These are phyloP conservation scores for Caloboletus firmus DNA, from an alignment of 1,284 basidiomycete genomes.

Conservation along the genomic window DNA sequence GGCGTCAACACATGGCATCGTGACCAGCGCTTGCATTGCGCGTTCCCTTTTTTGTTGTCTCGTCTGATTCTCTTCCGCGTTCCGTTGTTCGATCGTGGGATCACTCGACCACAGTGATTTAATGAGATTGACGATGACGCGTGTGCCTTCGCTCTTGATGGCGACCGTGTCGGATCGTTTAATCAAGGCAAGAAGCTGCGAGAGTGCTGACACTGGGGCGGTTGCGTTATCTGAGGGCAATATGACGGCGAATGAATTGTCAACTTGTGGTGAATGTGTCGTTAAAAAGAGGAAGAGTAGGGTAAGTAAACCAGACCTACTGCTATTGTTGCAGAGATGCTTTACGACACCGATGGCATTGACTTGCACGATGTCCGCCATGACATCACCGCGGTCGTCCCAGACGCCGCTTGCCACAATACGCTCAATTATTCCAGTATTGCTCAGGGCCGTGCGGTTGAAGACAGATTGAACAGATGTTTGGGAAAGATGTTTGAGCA, in stretches of 20 bases:
- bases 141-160: constrained; percentile 85
- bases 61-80: constrained; percentile 29
- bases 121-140: constrained; percentile 83
- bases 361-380: constrained; percentile 84
- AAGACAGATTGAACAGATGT: constrained; percentile 57
- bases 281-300: constrained; percentile 6
- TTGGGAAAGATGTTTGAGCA: constrained; percentile 85
- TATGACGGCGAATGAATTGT: constrained; percentile 60
- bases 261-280: constrained; percentile 44
- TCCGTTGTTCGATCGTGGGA: constrained; percentile 32
- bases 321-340: constrained; percentile 76
- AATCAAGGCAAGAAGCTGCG: constrained; percentile 73
- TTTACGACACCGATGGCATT: constrained; percentile 87
- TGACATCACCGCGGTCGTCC: constrained; percentile 65
- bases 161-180: constrained; percentile 80
- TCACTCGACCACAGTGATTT: constrained; percentile 67
- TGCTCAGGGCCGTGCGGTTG: constrained; percentile 63
- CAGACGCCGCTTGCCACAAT: constrained; percentile 72
- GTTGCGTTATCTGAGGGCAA: constrained; percentile 41
- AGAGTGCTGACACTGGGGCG: constrained; percentile 48
- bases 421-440: constrained; percentile 61
- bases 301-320: constrained; percentile 46
- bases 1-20: constrained; percentile 53
- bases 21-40: constrained; percentile 56
- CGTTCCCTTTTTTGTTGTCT: constrained; percentile 50